Evolutionary conservation across 163 green algal species (phyloP), one percentile per base, ranked within the genome.

Genomic region (Scenedesmus sp.): DNA sequence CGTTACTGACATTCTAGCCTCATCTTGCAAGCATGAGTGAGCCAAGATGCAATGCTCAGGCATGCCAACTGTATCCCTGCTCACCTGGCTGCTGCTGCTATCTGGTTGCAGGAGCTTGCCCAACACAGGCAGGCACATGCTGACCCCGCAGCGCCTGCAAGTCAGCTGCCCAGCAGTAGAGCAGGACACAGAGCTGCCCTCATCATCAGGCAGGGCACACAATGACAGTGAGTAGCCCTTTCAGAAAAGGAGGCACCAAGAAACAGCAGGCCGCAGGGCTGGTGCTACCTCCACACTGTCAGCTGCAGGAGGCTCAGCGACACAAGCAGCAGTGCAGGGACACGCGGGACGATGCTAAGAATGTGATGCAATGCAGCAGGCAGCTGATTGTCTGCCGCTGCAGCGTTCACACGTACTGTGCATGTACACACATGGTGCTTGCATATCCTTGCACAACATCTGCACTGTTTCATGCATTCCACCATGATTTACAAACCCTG

Each of bases 121-220:
- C 26, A 86, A 42, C 81, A 86, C 46, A 24, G 46, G 81, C 42
- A 42, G 81, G 81, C 81, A 70, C 81, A 68, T n/a, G 44, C 72
- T 40, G 37, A 81, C 22, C 7, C 65, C 68, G 30, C 78, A 91
- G 65, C 80, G 80, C 4, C 35, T 83, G 80, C 79, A 87, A 44
- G 88, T 92, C n/a, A 88, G 61, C 30, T 92, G 88, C 88, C 61
- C 88, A 46, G 88, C 88, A 37, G 61, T 92, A 18, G 88, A 92
- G 65, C 88, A 92, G 88, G 88, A 92, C 80, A 88, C 61, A 56
- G 88, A 92, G 65, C n/a, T 61, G 61, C 81, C 88, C 3, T 92
- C 87, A 26, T 72, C 88, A 46, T 92, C 88, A 26, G 56, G 87
- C 79, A 88, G 88, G 26, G 30, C 53, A 68, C 78, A 87, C 35